Conservation (phyloP, 202 grass and related monocot species). For the Eragrostis tef region DNA sequence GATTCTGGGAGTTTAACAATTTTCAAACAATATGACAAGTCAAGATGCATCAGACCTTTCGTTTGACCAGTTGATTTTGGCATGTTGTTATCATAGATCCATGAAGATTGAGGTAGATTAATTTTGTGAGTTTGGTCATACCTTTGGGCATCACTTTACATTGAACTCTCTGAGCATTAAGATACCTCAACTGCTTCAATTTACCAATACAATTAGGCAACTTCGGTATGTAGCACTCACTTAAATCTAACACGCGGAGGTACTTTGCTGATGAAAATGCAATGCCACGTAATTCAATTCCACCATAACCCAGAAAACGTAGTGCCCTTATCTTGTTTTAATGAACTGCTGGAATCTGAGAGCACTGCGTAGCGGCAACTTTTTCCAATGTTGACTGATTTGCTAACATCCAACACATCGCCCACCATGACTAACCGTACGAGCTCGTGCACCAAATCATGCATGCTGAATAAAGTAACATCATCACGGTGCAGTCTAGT, state of each 20-base stretch:
- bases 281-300: background rate
- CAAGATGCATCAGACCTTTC: background rate
- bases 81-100: background rate
- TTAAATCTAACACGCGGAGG: conserved; percentile 2
- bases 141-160: background rate
- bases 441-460: conserved; percentile 45
- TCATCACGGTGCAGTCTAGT: background rate
- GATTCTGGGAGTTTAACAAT: background rate
- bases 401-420: conserved; percentile 6
- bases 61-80: conserved; percentile 16
- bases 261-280: background rate
- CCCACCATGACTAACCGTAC: conserved; percentile 36
- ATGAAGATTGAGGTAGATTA: background rate
- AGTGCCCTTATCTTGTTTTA: conserved; percentile 2
- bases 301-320: background rate
- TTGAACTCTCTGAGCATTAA: background rate
- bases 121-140: background rate
- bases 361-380: background rate
- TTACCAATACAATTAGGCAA: background rate
- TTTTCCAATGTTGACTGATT: background rate
- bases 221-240: background rate
- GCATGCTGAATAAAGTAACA: conserved; percentile 35
- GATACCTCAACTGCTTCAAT: conserved; percentile 35
- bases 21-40: background rate
- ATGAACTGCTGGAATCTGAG: background rate